phyloP scores from a whole-genome alignment of 805 yeast genomes.

The Barnettozyma californica region DNA sequence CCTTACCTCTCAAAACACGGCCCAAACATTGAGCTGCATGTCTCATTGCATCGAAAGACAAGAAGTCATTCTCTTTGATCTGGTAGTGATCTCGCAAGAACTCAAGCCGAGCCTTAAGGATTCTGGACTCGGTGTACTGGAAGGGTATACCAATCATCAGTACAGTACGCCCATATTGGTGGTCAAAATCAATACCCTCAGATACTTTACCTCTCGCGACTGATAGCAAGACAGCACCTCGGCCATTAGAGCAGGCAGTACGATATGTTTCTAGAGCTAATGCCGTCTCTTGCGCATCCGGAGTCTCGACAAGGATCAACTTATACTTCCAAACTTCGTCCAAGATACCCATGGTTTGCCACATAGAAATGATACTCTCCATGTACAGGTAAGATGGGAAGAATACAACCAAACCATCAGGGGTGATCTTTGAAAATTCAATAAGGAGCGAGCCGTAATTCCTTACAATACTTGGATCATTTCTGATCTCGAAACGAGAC shows the following conservation, averaged over 20 bases:
- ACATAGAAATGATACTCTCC: constrained; percentile 97
- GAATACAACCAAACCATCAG: constrained; percentile 97
- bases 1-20: constrained; percentile 94
- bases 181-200: constrained; percentile 99
- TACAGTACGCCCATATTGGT: constrained; percentile 96
- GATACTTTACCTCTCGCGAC: constrained; percentile 99
- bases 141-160: constrained; percentile 98
- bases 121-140: constrained; percentile 96
- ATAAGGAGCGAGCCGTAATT: constrained; percentile 90
- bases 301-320: constrained; percentile 91
- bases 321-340: constrained; percentile 99
- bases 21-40: constrained; percentile 99
- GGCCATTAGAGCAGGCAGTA: constrained; percentile 93
- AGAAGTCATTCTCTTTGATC: constrained; percentile 87
- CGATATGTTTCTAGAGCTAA: constrained; percentile 92
- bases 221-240: constrained; percentile 93
- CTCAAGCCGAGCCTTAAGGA: constrained; percentile 89
- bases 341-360: constrained; percentile 98
- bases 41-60: constrained; percentile 98
- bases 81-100: constrained; percentile 89
- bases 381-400: constrained; percentile 95
- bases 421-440: constrained; percentile 91
- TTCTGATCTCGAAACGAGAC: constrained; percentile 92
- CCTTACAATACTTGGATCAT: constrained; percentile 96
- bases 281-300: constrained; percentile 98